Base-by-base conservation (phyloP, 2,329 filamentous ascomycete genomes). In the Penicillium glabrum region DNA sequence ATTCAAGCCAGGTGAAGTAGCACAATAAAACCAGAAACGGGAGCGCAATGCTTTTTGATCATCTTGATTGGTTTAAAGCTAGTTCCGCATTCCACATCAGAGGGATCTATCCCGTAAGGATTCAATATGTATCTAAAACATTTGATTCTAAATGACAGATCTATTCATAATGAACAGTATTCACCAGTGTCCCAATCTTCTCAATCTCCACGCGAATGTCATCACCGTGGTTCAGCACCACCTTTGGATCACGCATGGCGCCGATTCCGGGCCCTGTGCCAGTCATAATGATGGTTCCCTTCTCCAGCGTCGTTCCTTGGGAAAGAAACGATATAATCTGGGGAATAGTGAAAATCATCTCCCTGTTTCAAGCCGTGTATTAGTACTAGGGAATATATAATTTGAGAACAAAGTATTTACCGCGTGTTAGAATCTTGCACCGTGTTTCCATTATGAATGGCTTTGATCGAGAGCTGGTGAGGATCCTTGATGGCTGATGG, bases 341-440 rank as follows among this genome's bases (percentile, higher is more conserved):
- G 5, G 65, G 68, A 3, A 77, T 67, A 50, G 69, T 71, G 61
- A 79, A 80, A 24, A 69, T 66, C 63, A 68, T 62, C 60, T 80
- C 75, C 58, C 72, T 67, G 3, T n/a, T 37, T 37, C 16, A n/a
- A 8, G 1, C 16, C 16, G n/a, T 8, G 1, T 16, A 37, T 37
- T 37, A 37, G 33, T 14, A 4, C 3, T 35, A n/a, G 16, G 11
- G 33, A 37, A 37, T 13, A n/a, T 37, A n/a, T 13, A 3, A n/a
- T 6, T 8, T 1, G 7, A 3, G 16, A 9, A n/a, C 16, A 9
- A 29, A n/a, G 6, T n/a, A 9, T 9, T n/a, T n/a, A 37, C 33
- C 33, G 33, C 5, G 75, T 78, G 2, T 73, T 71, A 23, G 68
- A 69, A 48, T 72, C 69, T 64, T 82, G 80, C 47, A 76, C 69